phyloP scores from a whole-genome alignment of 441 rosid genomes.

The Mallotus repandus region DNA sequence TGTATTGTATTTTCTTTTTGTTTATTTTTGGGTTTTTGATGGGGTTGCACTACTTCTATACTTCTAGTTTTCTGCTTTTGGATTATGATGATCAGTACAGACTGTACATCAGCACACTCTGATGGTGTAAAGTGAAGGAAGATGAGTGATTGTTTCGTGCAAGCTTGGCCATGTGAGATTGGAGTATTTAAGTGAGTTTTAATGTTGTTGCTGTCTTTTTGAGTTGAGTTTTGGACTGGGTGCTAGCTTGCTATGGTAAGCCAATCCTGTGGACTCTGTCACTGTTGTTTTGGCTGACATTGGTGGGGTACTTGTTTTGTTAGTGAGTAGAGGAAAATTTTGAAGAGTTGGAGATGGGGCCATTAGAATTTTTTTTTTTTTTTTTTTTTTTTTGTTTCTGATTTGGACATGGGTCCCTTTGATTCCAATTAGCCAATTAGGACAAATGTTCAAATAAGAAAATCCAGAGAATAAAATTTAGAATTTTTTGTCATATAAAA shows the following conservation, averaged over 20 bases:
- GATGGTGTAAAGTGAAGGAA: constrained; percentile 15
- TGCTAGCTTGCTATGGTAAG: too few species aligned
- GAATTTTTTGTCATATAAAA: not conserved
- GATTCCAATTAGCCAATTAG: not conserved
- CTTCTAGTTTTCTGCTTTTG: not conserved
- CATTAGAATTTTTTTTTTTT: too few species aligned
- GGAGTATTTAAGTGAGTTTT: not conserved
- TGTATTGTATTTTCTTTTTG: not conserved
- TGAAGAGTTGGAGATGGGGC: too few species aligned
- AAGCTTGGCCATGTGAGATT: not conserved
- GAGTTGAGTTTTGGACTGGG: not conserved
- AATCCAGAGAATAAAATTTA: not conserved
- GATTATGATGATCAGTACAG: constrained; percentile 21
- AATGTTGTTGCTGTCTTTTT: too few species aligned
- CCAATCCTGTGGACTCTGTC: not conserved
- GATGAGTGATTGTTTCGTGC: not conserved
- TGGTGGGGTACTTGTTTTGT: too few species aligned
- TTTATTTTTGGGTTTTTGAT: not conserved
- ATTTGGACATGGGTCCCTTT: not conserved
- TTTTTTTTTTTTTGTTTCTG: not conserved
- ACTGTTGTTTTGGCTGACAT: too few species aligned
- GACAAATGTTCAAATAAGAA: not conserved
- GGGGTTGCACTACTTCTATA: not conserved
- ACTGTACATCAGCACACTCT: not conserved
- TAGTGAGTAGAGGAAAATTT: too few species aligned